Base-by-base conservation (phyloP, 2,329 filamentous ascomycete species). In the Xylaria sp. region DNA sequence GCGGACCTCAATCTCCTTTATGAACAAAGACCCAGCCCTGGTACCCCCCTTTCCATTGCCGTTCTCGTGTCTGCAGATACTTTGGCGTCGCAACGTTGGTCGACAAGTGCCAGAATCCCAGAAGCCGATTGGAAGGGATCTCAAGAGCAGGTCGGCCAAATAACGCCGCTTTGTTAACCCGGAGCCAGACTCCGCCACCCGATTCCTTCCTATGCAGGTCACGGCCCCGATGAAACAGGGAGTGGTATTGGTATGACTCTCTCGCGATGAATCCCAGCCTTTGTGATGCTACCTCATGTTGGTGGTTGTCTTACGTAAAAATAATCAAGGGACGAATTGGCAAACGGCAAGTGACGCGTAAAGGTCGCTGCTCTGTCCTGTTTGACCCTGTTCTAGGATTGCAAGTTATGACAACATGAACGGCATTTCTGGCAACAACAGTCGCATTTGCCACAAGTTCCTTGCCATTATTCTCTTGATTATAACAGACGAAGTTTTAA, bases 41-140 rank as follows among this genome's bases (percentile, higher is more conserved):
- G 13, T 50, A 51, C 52, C 56, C 23, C 59, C 34, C 7, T 60
- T 55, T 23, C 39, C 15, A 15, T 57, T 8, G 20, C 63, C 56
- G 39, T 64, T 64, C 67, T 67, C 64, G 50, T 61, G 54, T 56
- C 46, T 64, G 55, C 62, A 61, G 28, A 51, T 61, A 23, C 39
- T 31, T 50, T 58, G 6, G 23, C 31, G 50, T 20, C 54, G 55
- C 59, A 66, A 69, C 64, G 41, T 57, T 48, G 55, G 59, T 63
- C 59, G 31, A 66, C 63, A 20, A 20, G 20, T 15, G 31, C 51
- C 39, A 48, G 39, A 52, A 54, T n/a, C 31, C 51, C 25, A 41
- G 41, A 54, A 48, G 62, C 58, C 61, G 41, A 52, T 58, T 69
- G 67, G 63, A 60, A 50, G 31, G 31, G 37, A 39, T 25, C 58